Base-by-base conservation (phyloP, 2,329 filamentous ascomycete species). In the Pseudohalonectria lignicola region DNA sequence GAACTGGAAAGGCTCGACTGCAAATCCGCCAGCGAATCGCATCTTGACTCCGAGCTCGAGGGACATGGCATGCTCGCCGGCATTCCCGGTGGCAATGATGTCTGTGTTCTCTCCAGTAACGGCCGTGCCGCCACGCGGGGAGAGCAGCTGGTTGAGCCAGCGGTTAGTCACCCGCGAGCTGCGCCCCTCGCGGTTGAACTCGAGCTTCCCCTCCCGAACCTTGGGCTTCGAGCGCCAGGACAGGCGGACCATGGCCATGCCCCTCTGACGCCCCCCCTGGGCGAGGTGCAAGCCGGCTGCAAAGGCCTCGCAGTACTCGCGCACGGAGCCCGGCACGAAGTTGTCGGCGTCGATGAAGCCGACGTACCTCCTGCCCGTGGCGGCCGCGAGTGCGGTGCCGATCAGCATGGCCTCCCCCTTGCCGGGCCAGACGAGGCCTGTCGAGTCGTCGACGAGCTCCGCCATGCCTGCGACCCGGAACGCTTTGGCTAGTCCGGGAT, bases 311-410 rank as follows among this genome's bases (percentile, higher is more conserved):
- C 53, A 56, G 47, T 58, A 58, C 40, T 58, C 55, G 31, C 45
- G 40, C 16, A 56, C 50, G 5, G 53, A 51, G 2, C 48, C 48
- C 1, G 53, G 46, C 16, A 53, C 40, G 26, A 49, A 47, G 45
- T 54, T 56, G 46, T 58, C 55, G 11, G 55, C 53, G 40, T 58
- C 55, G 31, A 58, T 44, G 39, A 55, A 58, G 21, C 54, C 54
- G 32, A 58, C 46, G 36, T 56, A 58, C 13, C 39, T 38, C 12
- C 41, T 36, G 4, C 43, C 38, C 1, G 45, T 43, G 4, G 47
- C 41, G 11, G 49, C 48, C 6, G 52, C 52, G 2, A 58, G 36
- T 1, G 53, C 52, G 15, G 54, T 51, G 26, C 50, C 55, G 3
- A 58, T 46, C 7, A 56, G 41, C 50, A 57, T 54, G 16, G 50